Conservation (phyloP, 1,139 yeast species). For the Scheffersomyces stambukii region DNA sequence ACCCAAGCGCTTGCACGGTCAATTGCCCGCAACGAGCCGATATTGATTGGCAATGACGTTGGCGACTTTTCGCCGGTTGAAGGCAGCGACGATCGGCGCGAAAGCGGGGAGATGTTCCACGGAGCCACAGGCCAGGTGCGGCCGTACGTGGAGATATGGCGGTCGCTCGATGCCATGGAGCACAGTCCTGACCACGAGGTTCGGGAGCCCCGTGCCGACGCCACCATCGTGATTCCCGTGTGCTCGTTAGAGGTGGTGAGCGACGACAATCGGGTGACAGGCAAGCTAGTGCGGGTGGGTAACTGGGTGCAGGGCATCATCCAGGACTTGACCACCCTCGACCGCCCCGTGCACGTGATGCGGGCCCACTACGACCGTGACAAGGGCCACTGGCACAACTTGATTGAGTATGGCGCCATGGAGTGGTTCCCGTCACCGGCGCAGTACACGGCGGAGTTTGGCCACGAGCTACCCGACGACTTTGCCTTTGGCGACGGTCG, state of each 20-base stretch:
- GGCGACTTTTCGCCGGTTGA: constrained; percentile 45
- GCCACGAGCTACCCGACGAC: constrained; percentile 4
- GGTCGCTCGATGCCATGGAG: constrained; percentile 41
- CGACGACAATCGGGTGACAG: constrained; percentile 19
- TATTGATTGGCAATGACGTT: constrained; percentile 29
- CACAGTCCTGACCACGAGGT: constrained; percentile 28
- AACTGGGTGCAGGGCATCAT: constrained; percentile 53
- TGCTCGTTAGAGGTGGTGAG: constrained; percentile 3
- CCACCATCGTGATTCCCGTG: no score
- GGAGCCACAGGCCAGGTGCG: constrained; percentile 42
- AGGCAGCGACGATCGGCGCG: constrained; percentile 44
- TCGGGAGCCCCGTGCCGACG: no score
- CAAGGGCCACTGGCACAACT: constrained; percentile 17
- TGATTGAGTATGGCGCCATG: constrained; percentile 25
- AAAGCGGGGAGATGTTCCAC: constrained; percentile 52
- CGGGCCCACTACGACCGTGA: constrained; percentile 18
- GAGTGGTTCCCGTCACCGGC: constrained; percentile 22
- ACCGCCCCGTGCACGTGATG: constrained; percentile 30
- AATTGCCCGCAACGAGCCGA: constrained; percentile 17
- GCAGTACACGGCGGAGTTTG: constrained; percentile 10
- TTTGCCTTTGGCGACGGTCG: constrained; percentile 6
- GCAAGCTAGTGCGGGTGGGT: constrained; percentile 47
- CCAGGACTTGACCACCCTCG: constrained; percentile 30
- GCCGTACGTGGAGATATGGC: constrained; percentile 55
- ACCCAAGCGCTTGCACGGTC: constrained; percentile 29